phyloP scores from a whole-genome alignment of 1,139 yeast genomes.

The Debaryomyces fabryi region DNA sequence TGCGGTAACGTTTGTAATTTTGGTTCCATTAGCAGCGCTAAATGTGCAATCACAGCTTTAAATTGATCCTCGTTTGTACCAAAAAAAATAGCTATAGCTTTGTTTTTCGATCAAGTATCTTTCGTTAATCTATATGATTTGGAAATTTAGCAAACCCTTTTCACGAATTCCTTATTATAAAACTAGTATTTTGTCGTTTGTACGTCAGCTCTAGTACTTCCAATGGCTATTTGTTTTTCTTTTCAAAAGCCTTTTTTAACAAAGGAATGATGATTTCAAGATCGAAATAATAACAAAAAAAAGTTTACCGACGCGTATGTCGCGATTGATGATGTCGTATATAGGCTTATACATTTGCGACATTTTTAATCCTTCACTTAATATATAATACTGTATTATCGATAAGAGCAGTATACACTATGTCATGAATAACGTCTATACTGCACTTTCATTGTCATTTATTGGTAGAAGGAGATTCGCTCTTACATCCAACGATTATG shows the following conservation, averaged over 20 bases:
- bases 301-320: constrained; percentile 5
- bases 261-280: background rate
- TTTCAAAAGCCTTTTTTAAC: background rate
- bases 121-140: background rate
- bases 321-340: constrained; percentile 1
- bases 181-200: background rate
- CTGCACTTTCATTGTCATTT: constrained; percentile 31
- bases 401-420: background rate
- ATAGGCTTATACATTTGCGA: background rate
- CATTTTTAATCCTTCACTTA: background rate
- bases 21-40: constrained; percentile 8
- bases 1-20: constrained; percentile 29
- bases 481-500: constrained; percentile 19
- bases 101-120: background rate
- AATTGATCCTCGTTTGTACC: background rate
- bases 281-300: constrained; percentile 4
- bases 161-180: background rate
- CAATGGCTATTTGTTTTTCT: background rate
- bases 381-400: background rate
- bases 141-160: background rate
- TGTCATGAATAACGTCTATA: constrained; percentile 28
- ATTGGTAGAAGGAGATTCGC: constrained; percentile 26
- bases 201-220: background rate
- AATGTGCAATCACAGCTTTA: background rate
- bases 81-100: background rate